Conservation (phyloP, 2,329 filamentous ascomycete species). For the Zelopaecilomyces penicillatus region DNA sequence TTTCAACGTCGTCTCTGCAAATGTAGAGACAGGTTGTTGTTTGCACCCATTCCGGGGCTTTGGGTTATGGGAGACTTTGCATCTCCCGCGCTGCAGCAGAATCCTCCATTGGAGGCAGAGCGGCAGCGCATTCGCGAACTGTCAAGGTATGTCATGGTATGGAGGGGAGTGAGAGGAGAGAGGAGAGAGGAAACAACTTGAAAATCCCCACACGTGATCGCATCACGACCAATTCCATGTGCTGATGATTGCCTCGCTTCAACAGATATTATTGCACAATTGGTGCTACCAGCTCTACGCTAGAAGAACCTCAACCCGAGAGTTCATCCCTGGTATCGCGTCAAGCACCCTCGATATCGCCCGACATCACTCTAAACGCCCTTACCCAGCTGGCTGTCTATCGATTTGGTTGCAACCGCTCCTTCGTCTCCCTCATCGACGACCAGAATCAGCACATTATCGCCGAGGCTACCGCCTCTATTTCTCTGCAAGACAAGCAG, state of each 20-base stretch:
- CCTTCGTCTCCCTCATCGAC: slow-evolving; percentile 35
- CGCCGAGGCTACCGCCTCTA: slow-evolving; percentile 30
- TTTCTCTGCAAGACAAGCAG: slow-evolving; percentile 18
- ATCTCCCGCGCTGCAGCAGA: not conserved
- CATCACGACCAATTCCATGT: not conserved
- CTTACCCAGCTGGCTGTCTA: slow-evolving; percentile 33
- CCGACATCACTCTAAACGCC: slow-evolving; percentile 26
- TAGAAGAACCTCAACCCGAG: not conserved
- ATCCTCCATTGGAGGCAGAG: not conserved
- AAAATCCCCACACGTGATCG: not conserved
- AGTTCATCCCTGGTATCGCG: too few relatives aligned
- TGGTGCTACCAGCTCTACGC: not conserved
- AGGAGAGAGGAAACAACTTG: too few relatives aligned
- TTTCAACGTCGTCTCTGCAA: too few relatives aligned
- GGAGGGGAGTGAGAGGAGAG: not conserved
- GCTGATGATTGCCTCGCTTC: not conserved
- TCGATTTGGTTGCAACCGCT: slow-evolving; percentile 27
- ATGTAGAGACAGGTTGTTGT: too few relatives aligned
- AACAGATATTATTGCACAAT: not conserved
- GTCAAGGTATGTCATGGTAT: not conserved
- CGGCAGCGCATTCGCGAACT: slow-evolving; percentile 1
- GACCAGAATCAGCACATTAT: slow-evolving; percentile 30
- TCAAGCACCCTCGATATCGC: not conserved
- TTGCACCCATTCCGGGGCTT: too few relatives aligned
- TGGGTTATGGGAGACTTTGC: not conserved